Evolutionary conservation across 2,329 filamentous ascomycete genomes (phyloP).

Genomic region (Verticillium dahliae): DNA sequence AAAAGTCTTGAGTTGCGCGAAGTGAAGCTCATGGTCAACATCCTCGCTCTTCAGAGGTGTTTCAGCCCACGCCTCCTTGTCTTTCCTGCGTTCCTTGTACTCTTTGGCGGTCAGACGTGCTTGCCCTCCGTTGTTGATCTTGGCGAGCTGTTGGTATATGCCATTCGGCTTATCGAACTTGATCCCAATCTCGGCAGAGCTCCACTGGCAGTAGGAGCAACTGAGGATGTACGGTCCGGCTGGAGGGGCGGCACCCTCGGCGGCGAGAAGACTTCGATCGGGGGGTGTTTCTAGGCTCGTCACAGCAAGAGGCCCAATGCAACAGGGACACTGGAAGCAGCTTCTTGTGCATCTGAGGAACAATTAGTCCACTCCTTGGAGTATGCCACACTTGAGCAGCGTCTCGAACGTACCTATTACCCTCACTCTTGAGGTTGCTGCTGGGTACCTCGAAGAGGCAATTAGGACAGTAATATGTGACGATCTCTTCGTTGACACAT

Average conservation of each 20-base stretch:
- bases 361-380: not conserved
- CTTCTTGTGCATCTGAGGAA: conserved; percentile 73
- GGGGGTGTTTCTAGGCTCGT: conserved; percentile 58
- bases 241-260: conserved; percentile 29
- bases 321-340: conserved; percentile 92
- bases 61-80: conserved; percentile 36
- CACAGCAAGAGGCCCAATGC: conserved; percentile 72
- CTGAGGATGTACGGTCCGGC: conserved; percentile 64
- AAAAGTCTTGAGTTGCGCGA: conserved; percentile 68
- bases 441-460: conserved; percentile 95
- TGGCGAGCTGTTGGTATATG: conserved; percentile 73
- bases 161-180: conserved; percentile 85
- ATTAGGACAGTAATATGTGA: conserved; percentile 91
- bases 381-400: not conserved
- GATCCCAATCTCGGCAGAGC: conserved; percentile 80
- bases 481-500: conserved; percentile 88
- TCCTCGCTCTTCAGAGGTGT: conserved; percentile 32
- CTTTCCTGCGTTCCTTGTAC: conserved; percentile 40
- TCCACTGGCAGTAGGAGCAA: conserved; percentile 92
- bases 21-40: conserved; percentile 62
- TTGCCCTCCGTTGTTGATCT: conserved; percentile 57
- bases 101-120: conserved; percentile 43
- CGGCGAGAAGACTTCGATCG: conserved; percentile 34
- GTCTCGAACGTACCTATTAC: conserved; percentile 63
- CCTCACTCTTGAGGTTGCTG: conserved; percentile 85